phyloP scores from a whole-genome alignment of 1,284 basidiomycete species.

The Rhodotorula sp. region DNA sequence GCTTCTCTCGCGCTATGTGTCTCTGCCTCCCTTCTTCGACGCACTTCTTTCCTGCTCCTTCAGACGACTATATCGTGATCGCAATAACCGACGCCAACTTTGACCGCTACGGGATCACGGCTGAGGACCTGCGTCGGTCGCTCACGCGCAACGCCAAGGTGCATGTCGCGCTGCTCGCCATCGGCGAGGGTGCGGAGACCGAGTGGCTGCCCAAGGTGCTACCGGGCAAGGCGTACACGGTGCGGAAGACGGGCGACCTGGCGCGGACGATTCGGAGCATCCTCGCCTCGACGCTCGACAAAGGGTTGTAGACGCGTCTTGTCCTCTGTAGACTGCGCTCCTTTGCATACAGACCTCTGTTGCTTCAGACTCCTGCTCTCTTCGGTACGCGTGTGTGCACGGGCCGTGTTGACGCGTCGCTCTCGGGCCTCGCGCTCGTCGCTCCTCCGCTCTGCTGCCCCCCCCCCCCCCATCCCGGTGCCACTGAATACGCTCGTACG shows the following conservation, averaged over 20 bases:
- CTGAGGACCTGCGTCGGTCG: slow-evolving; percentile 21
- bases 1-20: not conserved
- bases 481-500: not conserved
- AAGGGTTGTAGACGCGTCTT: not conserved
- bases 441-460: slow-evolving; percentile 12
- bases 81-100: slow-evolving; percentile 53
- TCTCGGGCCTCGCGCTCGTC: not conserved
- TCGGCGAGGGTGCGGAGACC: slow-evolving; percentile 41
- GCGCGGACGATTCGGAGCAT: slow-evolving; percentile 35
- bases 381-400: too few relatives aligned
- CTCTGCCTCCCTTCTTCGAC: too few relatives aligned
- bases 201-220: slow-evolving; percentile 38
- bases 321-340: not conserved
- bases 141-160: slow-evolving; percentile 36
- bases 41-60: not conserved
- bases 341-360: not conserved
- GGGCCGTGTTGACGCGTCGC: too few relatives aligned
- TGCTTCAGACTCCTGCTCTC: too few relatives aligned
- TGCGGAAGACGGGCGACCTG: slow-evolving; percentile 36
- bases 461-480: not conserved
- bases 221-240: slow-evolving; percentile 37
- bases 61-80: slow-evolving; percentile 53
- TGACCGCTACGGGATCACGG: slow-evolving; percentile 50
- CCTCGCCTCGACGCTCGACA: slow-evolving; percentile 28
- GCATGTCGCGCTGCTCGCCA: slow-evolving; percentile 31